Base-by-base conservation (phyloP, 192 early-diverging fungal species). In the Paraglomus occultum region DNA sequence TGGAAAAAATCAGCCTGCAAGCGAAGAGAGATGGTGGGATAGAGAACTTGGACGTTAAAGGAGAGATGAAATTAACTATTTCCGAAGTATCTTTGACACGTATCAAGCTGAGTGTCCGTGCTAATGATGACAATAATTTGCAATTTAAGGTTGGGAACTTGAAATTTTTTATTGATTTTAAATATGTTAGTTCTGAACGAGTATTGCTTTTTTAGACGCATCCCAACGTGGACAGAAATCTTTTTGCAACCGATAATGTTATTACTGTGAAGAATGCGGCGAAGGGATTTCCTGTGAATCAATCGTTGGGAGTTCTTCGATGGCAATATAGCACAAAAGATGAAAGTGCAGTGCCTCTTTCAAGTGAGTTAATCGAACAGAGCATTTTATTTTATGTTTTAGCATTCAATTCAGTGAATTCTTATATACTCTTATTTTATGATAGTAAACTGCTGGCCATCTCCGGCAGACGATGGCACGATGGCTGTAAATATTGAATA, bases 401-500 rank as follows among this genome's bases (percentile, higher is more conserved):
- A 31, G 31, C 6, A 52, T 39, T 64, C 17, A 12, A 20, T 38
- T 0, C 23, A 31, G 8, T 18, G 45, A 9, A 7, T 14, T 50
- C 10, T 23, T 7, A 18, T n/a, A 8, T n/a, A 7, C 9, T 11
- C 7, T 64, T 22, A 11, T 47, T 52, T 23, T 66, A 46, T 50
- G 38, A 51, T 72, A 91, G 90, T 97, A 76, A 99, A 94, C 81
- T 99, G 97, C 83, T 99, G 97, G 97, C 95, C 97, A 20, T 91
- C 94, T 17, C 94, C 92, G 39, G 84, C 88, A 38, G 94, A 89
- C 53, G 88, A 82, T 75, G 95, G 97, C 4, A 84, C 87, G 1
- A 88, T 89, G 51, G 95, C 96, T 76, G 97, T 99, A 22, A 99
- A 94, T 69, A 94, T 98, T 62, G 97, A 99, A 76, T 99, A 97